Base-by-base conservation (phyloP, 495 filamentous ascomycete species). In the Hyphodiscus hymeniophilus region DNA sequence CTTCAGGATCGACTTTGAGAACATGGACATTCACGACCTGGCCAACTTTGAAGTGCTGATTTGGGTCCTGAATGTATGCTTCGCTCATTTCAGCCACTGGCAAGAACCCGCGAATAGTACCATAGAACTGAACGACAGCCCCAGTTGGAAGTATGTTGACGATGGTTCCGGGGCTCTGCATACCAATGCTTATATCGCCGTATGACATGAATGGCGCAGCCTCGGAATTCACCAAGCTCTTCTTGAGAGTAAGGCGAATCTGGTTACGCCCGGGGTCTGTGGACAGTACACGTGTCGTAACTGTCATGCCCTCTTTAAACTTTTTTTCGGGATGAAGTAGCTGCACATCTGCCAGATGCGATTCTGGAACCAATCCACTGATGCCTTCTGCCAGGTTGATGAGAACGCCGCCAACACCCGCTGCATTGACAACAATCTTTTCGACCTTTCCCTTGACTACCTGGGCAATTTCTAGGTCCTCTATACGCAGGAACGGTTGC, bases 41-140 rank as follows among this genome's bases (percentile, higher is more conserved):
- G 1, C 94, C 92, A 7, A 77, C 66, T 26, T 82, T 78, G 66
- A 98, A 98, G 61, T 98, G 90, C 57, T 92, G 78, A 35, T 74
- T 77, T 6, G 90, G 88, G 58, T 95, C 85, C 56, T 84, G 76
- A 55, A 98, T 95, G 63, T 81, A 96, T 12, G 89, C 86, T 60
- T 96, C 94, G 61, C 90, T 95, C 94, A 98, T 97, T 60, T 98
- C 91, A 2, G 85, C 84, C 2, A 94, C 80, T 1, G 92, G 91
- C 46, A 98, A 74, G 66, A 91, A 97, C 10, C 80, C 94, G 39
- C 78, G 76, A 32, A 96, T 67, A 7, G 71, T 64, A 18, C 89
- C 87, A 58, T 90, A 97, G 69, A 96, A 98, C 56, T 95, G 89
- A 41, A 97, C 85, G 17, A 94, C 77, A 11, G 91, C 92, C 48